A percentile compares a stretch with the other conserved stretches of the same genome.
These are phyloP conservation scores for Rhododendron griersonianum DNA, from an alignment of 148 eudicot genomes.

Conservation along the genomic window DNA sequence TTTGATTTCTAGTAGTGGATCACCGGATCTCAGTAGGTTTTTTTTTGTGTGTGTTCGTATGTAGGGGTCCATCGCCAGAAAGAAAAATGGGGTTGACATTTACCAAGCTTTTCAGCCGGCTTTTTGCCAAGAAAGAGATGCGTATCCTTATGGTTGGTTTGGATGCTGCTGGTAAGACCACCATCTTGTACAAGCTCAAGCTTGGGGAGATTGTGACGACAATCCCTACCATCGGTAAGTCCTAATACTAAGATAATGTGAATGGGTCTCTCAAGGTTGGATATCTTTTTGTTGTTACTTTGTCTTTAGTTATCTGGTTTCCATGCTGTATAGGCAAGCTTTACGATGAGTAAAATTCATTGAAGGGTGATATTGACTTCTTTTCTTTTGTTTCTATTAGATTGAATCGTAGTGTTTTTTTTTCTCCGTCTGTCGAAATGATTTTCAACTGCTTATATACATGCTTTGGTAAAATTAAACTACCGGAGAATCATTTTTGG, in stretches of 20 bases:
- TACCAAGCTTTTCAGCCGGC: conserved; percentile 65
- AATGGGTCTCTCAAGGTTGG: background rate
- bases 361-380: background rate
- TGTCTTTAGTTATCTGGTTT: background rate
- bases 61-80: conserved; percentile 9
- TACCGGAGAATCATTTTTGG: background rate
- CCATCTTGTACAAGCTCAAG: conserved; percentile 72
- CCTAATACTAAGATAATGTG: background rate
- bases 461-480: background rate
- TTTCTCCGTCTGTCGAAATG: background rate
- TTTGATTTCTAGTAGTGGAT: background rate
- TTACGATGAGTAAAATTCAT: background rate
- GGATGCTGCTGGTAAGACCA: conserved; percentile 77
- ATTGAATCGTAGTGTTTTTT: background rate
- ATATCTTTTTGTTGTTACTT: background rate
- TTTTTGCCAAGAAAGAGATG: conserved; percentile 74
- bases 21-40: background rate
- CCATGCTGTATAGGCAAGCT: background rate
- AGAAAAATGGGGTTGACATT: conserved; percentile 58
- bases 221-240: conserved; percentile 68
- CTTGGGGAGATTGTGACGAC: conserved; percentile 73
- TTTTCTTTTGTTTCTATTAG: background rate
- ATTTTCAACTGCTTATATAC: background rate
- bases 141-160: conserved; percentile 71
- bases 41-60: background rate